These are phyloP conservation scores for Sugiyamaella valdiviana DNA, from an alignment of 805 yeast species.

Conservation along the genomic window DNA sequence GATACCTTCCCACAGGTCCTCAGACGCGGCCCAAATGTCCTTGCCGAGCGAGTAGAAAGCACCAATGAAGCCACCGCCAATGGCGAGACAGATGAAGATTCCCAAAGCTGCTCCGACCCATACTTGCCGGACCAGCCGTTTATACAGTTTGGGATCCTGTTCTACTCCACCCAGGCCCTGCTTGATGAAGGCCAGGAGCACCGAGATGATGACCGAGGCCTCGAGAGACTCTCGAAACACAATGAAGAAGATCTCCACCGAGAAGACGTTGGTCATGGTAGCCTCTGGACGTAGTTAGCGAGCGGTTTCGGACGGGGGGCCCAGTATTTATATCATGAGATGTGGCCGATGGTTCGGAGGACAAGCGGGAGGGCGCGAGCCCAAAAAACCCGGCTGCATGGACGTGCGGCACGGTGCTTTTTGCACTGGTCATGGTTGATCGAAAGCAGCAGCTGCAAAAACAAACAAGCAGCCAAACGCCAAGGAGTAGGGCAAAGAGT, in stretches of 20 bases:
- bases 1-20: conserved; percentile 96
- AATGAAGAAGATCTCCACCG: conserved; percentile 67
- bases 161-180: conserved; percentile 65
- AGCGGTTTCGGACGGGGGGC: not conserved
- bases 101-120: conserved; percentile 80
- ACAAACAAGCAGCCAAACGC: not conserved
- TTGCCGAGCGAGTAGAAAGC: conserved; percentile 74
- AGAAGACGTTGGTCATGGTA: conserved; percentile 44
- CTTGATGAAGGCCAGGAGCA: conserved; percentile 81
- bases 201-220: conserved; percentile 88
- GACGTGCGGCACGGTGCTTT: not conserved
- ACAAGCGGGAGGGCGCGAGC: too few relatives aligned
- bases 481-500: not conserved
- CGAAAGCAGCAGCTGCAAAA: too few relatives aligned
- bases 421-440: not conserved
- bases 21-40: conserved; percentile 81
- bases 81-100: conserved; percentile 65
- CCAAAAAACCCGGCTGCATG: not conserved
- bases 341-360: too few relatives aligned
- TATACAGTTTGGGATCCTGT: conserved; percentile 41
- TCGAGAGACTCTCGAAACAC: conserved; percentile 92
- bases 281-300: too few relatives aligned
- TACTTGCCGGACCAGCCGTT: conserved; percentile 65
- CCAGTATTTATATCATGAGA: not conserved
- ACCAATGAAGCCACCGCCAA: conserved; percentile 94